phyloP scores from a whole-genome alignment of 306 rosid genomes.

The Lathyrus tuberosus region DNA sequence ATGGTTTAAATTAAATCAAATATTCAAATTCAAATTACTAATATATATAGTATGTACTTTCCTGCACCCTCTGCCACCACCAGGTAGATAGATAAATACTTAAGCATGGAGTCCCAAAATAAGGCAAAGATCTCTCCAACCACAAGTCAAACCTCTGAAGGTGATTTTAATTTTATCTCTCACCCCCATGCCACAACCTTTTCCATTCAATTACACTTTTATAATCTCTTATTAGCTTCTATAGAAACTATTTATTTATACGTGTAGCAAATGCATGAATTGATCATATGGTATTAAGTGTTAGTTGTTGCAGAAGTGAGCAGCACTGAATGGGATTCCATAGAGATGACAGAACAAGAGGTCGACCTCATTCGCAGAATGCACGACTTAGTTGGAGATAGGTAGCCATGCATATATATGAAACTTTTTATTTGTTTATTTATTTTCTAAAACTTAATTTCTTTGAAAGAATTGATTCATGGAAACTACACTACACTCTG shows the following conservation, averaged over 20 bases:
- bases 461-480: background rate
- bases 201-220: no score
- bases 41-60: no score
- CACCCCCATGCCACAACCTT: background rate
- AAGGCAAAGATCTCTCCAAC: slow-evolving; percentile 33
- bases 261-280: no score
- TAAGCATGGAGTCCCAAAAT: slow-evolving; percentile 16
- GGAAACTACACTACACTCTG: background rate
- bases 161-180: background rate
- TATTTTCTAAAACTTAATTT: background rate
- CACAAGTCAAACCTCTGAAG: background rate
- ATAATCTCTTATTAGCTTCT: no score
- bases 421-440: background rate
- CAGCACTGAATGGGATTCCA: slow-evolving; percentile 49
- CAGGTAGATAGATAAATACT: background rate
- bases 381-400: slow-evolving; percentile 60
- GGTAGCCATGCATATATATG: slow-evolving; percentile 35
- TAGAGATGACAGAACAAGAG: slow-evolving; percentile 59
- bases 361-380: slow-evolving; percentile 64
- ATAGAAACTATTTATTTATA: no score
- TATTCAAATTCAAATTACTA: background rate
- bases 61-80: background rate
- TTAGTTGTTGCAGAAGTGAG: slow-evolving; percentile 51
- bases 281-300: no score
- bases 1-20: no score